Percentiles rank a stretch among this genome's conserved stretches.
phyloP scores from a whole-genome alignment of 768 basidiomycete genomes.

The Cystofilobasidium ferigula region DNA sequence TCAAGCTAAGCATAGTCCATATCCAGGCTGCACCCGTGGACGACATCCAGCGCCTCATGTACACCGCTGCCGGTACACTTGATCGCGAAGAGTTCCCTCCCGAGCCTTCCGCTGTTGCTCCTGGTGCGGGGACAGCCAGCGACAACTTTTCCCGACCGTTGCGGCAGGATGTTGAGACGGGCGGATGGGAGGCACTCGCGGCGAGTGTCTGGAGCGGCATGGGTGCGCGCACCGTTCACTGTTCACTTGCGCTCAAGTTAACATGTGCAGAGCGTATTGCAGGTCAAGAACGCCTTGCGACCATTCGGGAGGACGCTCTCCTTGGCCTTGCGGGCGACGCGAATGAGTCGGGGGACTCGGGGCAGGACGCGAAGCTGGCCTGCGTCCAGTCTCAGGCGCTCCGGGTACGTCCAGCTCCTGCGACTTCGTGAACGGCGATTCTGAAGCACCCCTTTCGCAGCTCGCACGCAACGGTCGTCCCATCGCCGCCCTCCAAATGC shows the following conservation, averaged over 20 bases:
- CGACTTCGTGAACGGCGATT: background rate
- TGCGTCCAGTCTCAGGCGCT: background rate
- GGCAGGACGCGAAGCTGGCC: background rate
- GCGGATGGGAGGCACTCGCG: conserved; percentile 1
- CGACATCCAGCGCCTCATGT: background rate
- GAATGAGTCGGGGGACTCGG: background rate
- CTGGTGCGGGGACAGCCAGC: background rate
- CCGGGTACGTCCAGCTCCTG: background rate
- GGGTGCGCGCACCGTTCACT: background rate
- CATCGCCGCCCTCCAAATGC: background rate
- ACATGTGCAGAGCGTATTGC: no score
- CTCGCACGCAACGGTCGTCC: background rate
- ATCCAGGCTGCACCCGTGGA: background rate
- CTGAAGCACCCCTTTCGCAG: background rate
- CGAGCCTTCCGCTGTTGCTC: background rate
- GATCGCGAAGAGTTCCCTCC: conserved; percentile 6
- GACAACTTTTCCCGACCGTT: background rate
- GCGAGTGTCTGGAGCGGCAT: background rate
- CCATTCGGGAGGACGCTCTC: background rate
- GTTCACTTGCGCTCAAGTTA: background rate
- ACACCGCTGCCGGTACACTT: background rate
- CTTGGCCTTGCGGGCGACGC: background rate
- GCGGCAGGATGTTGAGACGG: conserved; percentile 7
- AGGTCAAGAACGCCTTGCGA: conserved; percentile 6
- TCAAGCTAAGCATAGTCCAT: background rate